Base-by-base conservation (phyloP, 371 early-diverging fungal genomes). In the Circinella minor region DNA sequence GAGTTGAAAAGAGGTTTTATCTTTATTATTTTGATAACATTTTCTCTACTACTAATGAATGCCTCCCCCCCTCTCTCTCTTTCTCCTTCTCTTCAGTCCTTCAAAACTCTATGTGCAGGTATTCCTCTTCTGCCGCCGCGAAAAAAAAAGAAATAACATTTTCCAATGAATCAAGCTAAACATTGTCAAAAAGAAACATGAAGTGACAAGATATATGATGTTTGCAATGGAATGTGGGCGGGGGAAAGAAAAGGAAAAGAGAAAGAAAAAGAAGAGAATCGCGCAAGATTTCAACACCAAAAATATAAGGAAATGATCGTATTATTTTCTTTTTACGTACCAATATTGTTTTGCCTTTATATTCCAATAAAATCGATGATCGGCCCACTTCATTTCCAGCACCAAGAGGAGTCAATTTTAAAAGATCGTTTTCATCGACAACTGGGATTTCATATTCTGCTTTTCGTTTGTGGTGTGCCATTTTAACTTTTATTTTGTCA, bases 351-450 rank as follows among this genome's bases (percentile, higher is more conserved):
- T 98, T 98, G 72, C 95, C 94, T 85, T 98, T 96, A 88, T 95
- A 99, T 77, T 98, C 93, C 66, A 99, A 77, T 51, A 99, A 79
- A 61, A 99, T 90, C 74, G 99, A 99, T 46, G 98, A 98, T 73
- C 99, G 88, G 9, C 99, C 99, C 36, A 99, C 99, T 84, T 99
- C 99, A 74, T 95, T 94, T 38, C 99, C 99, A 18, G 99, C 98
- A 18, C 99, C 99, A 18, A 99, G 87, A 27, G 99, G 99, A 8
- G 96, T 99, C 36, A 99, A 92, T 71, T 87, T 86, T 49, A 94
- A 77, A 47, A 92, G 75, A 75, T 94, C 94, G 67, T 88, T 88
- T 67, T 88, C 85, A 63, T 90, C 89, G 8, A 79, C 84, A 49
- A 89, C 80, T 5, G 85, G 85, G 18, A 85, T 74, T 62, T 85